A percentile compares a stretch with the other conserved stretches of the same genome.
Evolutionary conservation across 352 stramenopile species (phyloP).

Genomic region (Globisporangium echinulatum): DNA sequence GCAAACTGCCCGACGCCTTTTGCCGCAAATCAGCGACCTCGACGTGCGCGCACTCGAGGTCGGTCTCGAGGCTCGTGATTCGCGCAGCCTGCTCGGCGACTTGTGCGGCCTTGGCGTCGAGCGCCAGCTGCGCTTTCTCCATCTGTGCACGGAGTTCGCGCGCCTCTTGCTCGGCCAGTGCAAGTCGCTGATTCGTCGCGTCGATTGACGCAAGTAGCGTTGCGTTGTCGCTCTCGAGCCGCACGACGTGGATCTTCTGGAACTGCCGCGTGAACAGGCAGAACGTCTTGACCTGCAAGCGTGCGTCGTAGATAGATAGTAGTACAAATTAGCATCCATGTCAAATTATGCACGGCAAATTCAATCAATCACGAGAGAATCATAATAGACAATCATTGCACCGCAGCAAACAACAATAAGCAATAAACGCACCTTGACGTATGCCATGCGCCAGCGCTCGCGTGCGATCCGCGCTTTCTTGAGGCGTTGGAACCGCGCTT

Average conservation of each 20-base stretch:
- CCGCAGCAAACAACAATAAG: no score
- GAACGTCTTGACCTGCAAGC: slow-evolving; percentile 23
- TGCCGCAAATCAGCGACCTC: slow-evolving; percentile 49
- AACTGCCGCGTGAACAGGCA: slow-evolving; percentile 57
- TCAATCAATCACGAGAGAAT: no score
- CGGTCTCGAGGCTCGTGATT: slow-evolving; percentile 50
- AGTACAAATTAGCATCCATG: no score
- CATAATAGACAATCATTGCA: no score
- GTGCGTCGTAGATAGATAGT: no score
- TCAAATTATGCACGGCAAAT: no score
- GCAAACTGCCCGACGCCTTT: slow-evolving; percentile 23
- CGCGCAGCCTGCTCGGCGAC: slow-evolving; percentile 53
- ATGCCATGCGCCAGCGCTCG: slow-evolving; percentile 57
- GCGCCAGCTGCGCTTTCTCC: slow-evolving; percentile 44
- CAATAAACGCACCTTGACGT: slow-evolving; percentile 28
- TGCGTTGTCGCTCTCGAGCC: slow-evolving; percentile 64
- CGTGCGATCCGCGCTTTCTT: slow-evolving; percentile 63
- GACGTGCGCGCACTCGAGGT: slow-evolving; percentile 41
- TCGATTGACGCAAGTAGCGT: slow-evolving; percentile 31
- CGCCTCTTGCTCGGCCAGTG: slow-evolving; percentile 35
- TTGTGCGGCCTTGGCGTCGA: slow-evolving; percentile 43
- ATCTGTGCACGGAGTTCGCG: slow-evolving; percentile 40
- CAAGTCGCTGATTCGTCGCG: slow-evolving; percentile 34
- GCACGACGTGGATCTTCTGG: slow-evolving; percentile 59
- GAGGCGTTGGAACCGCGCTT: slow-evolving; percentile 49